Base-by-base conservation (phyloP, 306 rosid species). In the Castanopsis chinensis region DNA sequence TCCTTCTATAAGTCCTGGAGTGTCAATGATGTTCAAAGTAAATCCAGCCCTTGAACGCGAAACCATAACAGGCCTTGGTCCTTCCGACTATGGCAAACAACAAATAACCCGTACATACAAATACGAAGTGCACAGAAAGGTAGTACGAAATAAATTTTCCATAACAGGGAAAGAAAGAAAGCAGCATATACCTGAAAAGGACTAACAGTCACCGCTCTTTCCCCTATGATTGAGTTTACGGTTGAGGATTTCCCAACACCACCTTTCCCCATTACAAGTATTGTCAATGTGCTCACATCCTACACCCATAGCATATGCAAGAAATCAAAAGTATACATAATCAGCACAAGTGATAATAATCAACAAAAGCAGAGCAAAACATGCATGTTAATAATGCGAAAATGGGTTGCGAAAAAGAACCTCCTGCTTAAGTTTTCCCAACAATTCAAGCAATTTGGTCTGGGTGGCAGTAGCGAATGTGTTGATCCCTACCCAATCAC, bases 1-100 rank as follows among this genome's bases (percentile, higher is more conserved):
- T 58, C 98, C 99, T 91, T 95, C 99, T 80, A 95, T 92, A 75
- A 95, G 91, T 74, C 99, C 98, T 70, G 99, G 99, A 77, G 99
- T 95, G 83, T 95, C 99, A 37, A 95, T 95, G 84, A 95, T 54
- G 85, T 95, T 95, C 58, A 95, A 78, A 2, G 94, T 91, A 88
- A 95, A 93, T 65, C 98, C 98, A 17, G 97, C 94, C 80, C 97
- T 90, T 2, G 93, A 53, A 15, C 97, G 96, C 1, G 98, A 91
- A 19, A 91, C 92, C 90, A 91, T 95, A 85, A 95, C 91, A 11
- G 99, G 92, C 79, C 97, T 89, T 14, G 89, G 87, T 72, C 91
- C 93, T 87, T 95, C 98, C 71, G 99, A 83, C 99, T 95, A 74
- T 70, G 73, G 76, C 51, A 81, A 56, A 72, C 73, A 23, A 45